Evolutionary conservation across 768 basidiomycete species (phyloP).

Genomic region (Psilocybe cubensis): DNA sequence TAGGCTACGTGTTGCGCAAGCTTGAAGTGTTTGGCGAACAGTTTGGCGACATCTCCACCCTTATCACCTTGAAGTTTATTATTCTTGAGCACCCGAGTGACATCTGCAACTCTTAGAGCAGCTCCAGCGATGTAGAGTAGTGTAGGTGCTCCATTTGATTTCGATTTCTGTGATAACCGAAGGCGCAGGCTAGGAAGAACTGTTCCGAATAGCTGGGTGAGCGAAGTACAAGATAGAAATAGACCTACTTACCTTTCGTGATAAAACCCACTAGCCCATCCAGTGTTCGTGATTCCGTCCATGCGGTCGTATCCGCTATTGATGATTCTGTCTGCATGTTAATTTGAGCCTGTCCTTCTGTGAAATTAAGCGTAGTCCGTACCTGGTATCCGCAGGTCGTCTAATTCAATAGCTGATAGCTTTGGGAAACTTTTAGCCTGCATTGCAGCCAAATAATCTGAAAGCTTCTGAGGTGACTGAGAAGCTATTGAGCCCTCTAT

Average conservation of each 20-base stretch:
- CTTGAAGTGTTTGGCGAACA: slow-evolving; percentile 96
- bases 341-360: slow-evolving; percentile 44
- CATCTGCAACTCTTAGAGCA: slow-evolving; percentile 91
- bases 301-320: slow-evolving; percentile 76
- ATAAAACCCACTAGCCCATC: slow-evolving; percentile 79
- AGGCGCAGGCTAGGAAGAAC: slow-evolving; percentile 70
- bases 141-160: slow-evolving; percentile 82
- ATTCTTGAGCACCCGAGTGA: slow-evolving; percentile 74
- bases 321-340: slow-evolving; percentile 64
- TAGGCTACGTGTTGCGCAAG: slow-evolving; percentile 85
- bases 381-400: slow-evolving; percentile 82
- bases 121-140: slow-evolving; percentile 84
- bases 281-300: slow-evolving; percentile 73
- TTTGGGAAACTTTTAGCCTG: slow-evolving; percentile 74
- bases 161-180: slow-evolving; percentile 76
- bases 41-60: slow-evolving; percentile 90
- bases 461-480: slow-evolving; percentile 59
- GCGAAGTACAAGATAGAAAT: not conserved
- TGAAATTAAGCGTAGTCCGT: slow-evolving; percentile 25
- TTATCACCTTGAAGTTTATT: slow-evolving; percentile 76
- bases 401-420: slow-evolving; percentile 76
- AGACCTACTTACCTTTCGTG: slow-evolving; percentile 55
- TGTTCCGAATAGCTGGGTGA: slow-evolving; percentile 27
- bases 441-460: slow-evolving; percentile 63
- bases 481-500: slow-evolving; percentile 53